A percentile compares a stretch with the other conserved stretches of the same genome.
Conservation (phyloP, 768 basidiomycete species). For the Boletus rubroflammeus region DNA sequence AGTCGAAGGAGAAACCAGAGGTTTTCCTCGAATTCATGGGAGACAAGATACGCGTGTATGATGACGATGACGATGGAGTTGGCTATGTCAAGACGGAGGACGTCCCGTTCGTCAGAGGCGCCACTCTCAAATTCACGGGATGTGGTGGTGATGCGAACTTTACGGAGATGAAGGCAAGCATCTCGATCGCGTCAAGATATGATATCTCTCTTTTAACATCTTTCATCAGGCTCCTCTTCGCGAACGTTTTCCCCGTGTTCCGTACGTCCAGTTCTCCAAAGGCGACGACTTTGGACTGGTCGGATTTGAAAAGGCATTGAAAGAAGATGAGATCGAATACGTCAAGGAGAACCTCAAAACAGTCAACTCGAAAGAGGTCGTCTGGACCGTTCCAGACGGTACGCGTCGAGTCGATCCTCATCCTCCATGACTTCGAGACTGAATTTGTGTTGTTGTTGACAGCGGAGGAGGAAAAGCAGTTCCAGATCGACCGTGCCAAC, state of each 20-base stretch:
- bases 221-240: conserved; percentile 40
- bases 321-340: conserved; percentile 68
- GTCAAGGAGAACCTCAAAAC: conserved; percentile 64
- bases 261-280: conserved; percentile 46
- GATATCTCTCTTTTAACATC: background rate
- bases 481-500: conserved; percentile 73
- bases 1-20: conserved; percentile 48
- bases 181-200: background rate
- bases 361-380: conserved; percentile 60
- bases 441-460: background rate
- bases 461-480: conserved; percentile 72
- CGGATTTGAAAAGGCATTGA: conserved; percentile 59
- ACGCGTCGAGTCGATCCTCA: conserved; percentile 9
- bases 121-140: conserved; percentile 48
- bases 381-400: conserved; percentile 65
- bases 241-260: conserved; percentile 43
- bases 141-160: conserved; percentile 58
- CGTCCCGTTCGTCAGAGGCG: conserved; percentile 41
- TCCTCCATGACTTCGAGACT: background rate
- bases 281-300: conserved; percentile 47
- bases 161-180: conserved; percentile 51
- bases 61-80: conserved; percentile 45
- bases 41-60: conserved; percentile 57
- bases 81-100: conserved; percentile 44
- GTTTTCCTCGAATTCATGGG: conserved; percentile 76